Evolutionary conservation across 1,139 yeast genomes (phyloP).

Genomic region (Debaryomyces nepalensis): DNA sequence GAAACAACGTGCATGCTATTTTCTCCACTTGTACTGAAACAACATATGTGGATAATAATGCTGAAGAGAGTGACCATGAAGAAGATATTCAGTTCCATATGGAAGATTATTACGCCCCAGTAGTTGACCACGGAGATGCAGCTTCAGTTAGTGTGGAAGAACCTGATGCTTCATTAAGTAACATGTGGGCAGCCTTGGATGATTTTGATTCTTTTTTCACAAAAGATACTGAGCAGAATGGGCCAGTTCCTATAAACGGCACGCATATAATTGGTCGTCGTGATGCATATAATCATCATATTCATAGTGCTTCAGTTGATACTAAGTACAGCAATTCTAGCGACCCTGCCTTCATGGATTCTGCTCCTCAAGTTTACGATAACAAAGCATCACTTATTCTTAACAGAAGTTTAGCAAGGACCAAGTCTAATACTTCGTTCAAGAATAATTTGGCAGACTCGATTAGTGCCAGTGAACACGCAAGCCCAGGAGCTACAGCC

Average conservation of each 20-base stretch:
- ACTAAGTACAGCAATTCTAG: constrained; percentile 41
- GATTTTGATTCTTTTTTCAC: constrained; percentile 93
- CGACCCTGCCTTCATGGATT: constrained; percentile 58
- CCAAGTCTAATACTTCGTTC: constrained; percentile 77
- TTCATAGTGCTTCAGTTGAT: constrained; percentile 55
- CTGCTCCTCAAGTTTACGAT: constrained; percentile 80
- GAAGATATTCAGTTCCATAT: constrained; percentile 63
- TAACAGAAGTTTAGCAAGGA: constrained; percentile 74
- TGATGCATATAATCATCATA: constrained; percentile 31
- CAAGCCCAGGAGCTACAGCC: constrained; percentile 23
- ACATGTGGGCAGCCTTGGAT: constrained; percentile 96
- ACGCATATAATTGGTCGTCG: constrained; percentile 13
- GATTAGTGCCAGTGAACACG: constrained; percentile 37
- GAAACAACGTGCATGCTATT: constrained; percentile 95
- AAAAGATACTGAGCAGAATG: constrained; percentile 52
- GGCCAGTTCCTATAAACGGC: constrained; percentile 15
- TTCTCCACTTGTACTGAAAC: constrained; percentile 74
- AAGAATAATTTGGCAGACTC: constrained; percentile 73
- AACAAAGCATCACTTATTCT: constrained; percentile 77
- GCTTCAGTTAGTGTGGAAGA: constrained; percentile 55
- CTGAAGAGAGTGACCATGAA: constrained; percentile 28
- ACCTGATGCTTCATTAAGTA: constrained; percentile 79
- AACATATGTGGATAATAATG: constrained; percentile 33
- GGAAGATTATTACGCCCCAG: constrained; percentile 64
- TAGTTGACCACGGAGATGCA: constrained; percentile 38